Evolutionary conservation across 1,139 yeast species (phyloP), one percentile per base, ranked within the genome.

Genomic region (Petasospora fabianii): DNA sequence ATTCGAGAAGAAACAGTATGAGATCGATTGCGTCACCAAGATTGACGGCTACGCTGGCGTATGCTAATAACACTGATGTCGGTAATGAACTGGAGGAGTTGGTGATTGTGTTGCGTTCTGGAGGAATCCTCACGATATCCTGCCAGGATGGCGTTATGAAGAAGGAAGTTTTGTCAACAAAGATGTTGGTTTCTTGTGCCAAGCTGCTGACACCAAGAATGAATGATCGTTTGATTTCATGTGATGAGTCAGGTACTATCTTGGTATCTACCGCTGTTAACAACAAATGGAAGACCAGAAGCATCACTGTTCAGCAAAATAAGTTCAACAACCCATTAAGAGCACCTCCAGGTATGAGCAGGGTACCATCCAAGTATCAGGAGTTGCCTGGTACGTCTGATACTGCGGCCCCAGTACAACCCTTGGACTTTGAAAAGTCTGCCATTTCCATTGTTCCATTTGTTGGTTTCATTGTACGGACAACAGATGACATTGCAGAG

Each of bases 161-260:
- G 9, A 54, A 51, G 24, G 59, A 58, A 10, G 49, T 49, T 12
- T 32, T 63, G 11, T 52, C 61, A 2, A 30, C 46, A 10, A 48
- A 61, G 7, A 57, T 62, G 16, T 53, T 82, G 12, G 63, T 67
- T 2, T 67, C 79, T 2, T 80, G 82, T 34, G 73, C 71, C 32
- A 73, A 74, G 42, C 59, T 85, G 9, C 58, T 71, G 6, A 81
- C 95, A 0, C 90, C 95, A 4, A 70, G 94, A 55, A 79, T 84
- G 22, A 80, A 77, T 51, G 94, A 84, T 56, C 68, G 92, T 47
- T 65, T 85, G 26, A 75, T 85, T 2, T 75, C 80, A 42, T 71
- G 75, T 30, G 66, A 77, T 3, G 64, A 62, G 18, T 68, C 69
- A 39, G 77, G 74, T 16, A 74, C 73, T 28, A 51, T 85, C 13